phyloP scores from a whole-genome alignment of 2,329 filamentous ascomycete genomes.

The Alternaria gaisen region DNA sequence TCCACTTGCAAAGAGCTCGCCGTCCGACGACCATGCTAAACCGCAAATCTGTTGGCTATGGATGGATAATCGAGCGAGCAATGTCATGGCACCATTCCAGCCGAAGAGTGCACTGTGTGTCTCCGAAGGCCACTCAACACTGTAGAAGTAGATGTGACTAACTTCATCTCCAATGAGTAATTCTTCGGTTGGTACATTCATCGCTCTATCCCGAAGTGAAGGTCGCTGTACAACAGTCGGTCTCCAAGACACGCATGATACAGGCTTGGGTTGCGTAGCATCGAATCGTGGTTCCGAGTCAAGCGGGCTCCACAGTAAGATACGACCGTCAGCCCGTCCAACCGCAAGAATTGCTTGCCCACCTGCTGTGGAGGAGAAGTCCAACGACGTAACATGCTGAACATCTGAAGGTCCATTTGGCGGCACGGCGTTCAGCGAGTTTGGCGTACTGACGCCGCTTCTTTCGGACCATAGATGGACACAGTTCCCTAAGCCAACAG shows the following conservation, averaged over 20 bases:
- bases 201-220: constrained; percentile 60
- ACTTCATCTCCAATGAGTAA: constrained; percentile 85
- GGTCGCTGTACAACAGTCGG: constrained; percentile 65
- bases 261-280: constrained; percentile 72
- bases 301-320: constrained; percentile 80
- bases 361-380: constrained; percentile 84
- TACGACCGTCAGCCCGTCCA: constrained; percentile 77
- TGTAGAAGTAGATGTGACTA: constrained; percentile 87
- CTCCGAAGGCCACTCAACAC: constrained; percentile 78
- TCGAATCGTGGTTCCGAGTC: constrained; percentile 78
- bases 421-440: constrained; percentile 62
- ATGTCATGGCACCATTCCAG: constrained; percentile 80
- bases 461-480: constrained; percentile 91
- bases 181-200: constrained; percentile 76
- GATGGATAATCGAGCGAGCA: constrained; percentile 78
- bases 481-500: constrained; percentile 79
- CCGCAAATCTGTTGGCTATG: constrained; percentile 94
- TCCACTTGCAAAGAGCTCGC: constrained; percentile 81
- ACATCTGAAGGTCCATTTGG: constrained; percentile 34
- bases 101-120: constrained; percentile 71
- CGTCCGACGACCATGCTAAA: constrained; percentile 83
- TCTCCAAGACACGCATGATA: constrained; percentile 85
- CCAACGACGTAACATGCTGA: constrained; percentile 78
- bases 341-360: constrained; percentile 83
- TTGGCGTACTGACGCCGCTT: constrained; percentile 69